Base-by-base conservation (phyloP, 495 filamentous ascomycete species). In the Hyphodiscus hymeniophilus region DNA sequence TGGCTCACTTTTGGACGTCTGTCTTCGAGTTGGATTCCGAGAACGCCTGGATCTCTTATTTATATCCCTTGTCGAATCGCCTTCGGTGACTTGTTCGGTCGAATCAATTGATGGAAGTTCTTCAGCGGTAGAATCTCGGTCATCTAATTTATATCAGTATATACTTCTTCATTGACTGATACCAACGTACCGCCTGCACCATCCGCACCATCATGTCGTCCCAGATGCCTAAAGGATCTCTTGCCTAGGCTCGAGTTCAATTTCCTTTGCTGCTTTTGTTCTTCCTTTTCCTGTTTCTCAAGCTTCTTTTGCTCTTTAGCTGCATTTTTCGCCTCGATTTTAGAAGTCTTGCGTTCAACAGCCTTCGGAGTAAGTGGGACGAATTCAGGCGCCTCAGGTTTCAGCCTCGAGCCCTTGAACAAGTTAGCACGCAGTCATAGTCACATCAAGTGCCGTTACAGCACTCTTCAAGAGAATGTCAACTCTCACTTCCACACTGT, bases 321-420 rank as follows among this genome's bases (percentile, higher is more conserved):
- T 8, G 18, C 24, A 18, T 55, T 24, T 47, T 50, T 54, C 10
- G 13, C 8, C 4, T 17, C 31, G 6, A 11, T 6, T 38, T 47
- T 50, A 7, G 6, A 35, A 26, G 16, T 0, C 21, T 16, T 13
- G 35, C 30, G 3, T 16, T 31, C 13, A 38, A 31, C 42, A 17
- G 42, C 23, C 4, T 7, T 23, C 1, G 42, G 32, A 20, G 34
- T 20, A 22, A 38, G 18, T 2, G 76, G 74, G 10, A 74, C 71
- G 47, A 80, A 79, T 33, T 69, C 66, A 39, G 73, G 71, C 36
- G 76, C 76, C 45, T 65, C 68, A 12, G 76, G 74, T 60, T 77
- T 77, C 51, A 77, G 58, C 44, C 57, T 69, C 50, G 69, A 74
- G 50, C 60, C 63, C 71, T 75, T 60, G 45, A 56, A 57, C 56